Conservation (phyloP, 805 yeast genomes). For the Saccharomycopsis sp. region DNA sequence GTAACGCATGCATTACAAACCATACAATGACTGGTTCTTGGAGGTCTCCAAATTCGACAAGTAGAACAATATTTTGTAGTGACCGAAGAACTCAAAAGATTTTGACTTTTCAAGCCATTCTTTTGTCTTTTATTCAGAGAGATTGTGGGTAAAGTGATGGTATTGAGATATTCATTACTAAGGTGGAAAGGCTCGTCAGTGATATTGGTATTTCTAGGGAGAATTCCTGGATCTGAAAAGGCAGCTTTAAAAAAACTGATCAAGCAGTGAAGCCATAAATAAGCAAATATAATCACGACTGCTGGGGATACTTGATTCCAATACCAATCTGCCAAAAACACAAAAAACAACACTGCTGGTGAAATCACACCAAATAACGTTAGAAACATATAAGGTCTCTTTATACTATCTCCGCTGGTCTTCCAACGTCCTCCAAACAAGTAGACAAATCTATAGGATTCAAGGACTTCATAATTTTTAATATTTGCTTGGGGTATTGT, state of each 20-base stretch:
- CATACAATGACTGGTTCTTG: slow-evolving; percentile 66
- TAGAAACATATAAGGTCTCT: slow-evolving; percentile 30
- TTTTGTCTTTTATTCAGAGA: no score
- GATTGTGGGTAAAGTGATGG: slow-evolving; percentile 37
- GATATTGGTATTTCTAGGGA: slow-evolving; percentile 59
- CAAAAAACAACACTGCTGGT: slow-evolving; percentile 45
- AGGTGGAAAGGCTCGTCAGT: slow-evolving; percentile 29
- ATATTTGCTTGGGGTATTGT: no score
- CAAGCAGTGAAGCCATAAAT: slow-evolving; percentile 44
- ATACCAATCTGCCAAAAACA: slow-evolving; percentile 39
- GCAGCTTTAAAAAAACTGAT: slow-evolving; percentile 43
- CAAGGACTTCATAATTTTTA: neutral
- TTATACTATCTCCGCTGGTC: slow-evolving; percentile 27
- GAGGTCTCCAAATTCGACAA: slow-evolving; percentile 69
- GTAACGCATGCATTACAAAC: slow-evolving; percentile 55
- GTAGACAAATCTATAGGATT: neutral
- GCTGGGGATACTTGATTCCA: slow-evolving; percentile 51
- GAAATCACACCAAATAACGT: slow-evolving; percentile 28
- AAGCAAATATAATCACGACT: slow-evolving; percentile 43
- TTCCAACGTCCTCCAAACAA: slow-evolving; percentile 54
- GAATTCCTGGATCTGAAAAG: slow-evolving; percentile 56
- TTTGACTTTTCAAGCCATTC: no score
- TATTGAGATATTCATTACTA: slow-evolving; percentile 50
- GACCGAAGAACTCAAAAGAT: slow-evolving; percentile 30
- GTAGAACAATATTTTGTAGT: slow-evolving; percentile 47